A percentile compares a stretch with the other conserved stretches of the same genome.
Evolutionary conservation across 1,284 basidiomycete genomes (phyloP).

Genomic region (Fomitiporia mediterranea): DNA sequence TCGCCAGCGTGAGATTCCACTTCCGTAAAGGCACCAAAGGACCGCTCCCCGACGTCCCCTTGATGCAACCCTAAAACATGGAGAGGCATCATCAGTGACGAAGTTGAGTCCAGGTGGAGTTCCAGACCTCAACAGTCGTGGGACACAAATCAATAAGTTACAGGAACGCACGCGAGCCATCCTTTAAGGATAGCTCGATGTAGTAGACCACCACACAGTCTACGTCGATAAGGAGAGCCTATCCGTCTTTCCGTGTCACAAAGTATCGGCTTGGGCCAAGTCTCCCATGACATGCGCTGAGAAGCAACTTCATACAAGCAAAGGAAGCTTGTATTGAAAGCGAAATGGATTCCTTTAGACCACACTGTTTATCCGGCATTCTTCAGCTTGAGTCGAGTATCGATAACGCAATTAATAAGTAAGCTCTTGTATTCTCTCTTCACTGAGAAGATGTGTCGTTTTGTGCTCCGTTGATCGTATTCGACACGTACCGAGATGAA

Average conservation of each 20-base stretch:
- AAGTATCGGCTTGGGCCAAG: background rate
- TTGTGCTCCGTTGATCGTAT: background rate
- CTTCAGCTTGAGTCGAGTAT: background rate
- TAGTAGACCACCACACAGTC: too few species aligned
- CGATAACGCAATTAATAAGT: too few species aligned
- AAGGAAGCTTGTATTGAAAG: too few species aligned
- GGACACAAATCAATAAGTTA: background rate
- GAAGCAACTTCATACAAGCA: background rate
- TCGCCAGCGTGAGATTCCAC: background rate
- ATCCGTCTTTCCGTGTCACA: background rate
- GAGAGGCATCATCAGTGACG: background rate
- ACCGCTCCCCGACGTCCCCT: background rate
- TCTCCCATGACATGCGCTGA: background rate
- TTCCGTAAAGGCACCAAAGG: background rate
- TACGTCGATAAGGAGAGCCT: background rate
- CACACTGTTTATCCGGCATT: slow-evolving; percentile 2
- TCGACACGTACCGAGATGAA: background rate
- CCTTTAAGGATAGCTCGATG: background rate
- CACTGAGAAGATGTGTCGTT: background rate
- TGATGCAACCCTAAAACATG: slow-evolving; percentile 4
- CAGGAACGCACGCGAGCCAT: background rate
- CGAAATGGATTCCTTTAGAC: too few species aligned
- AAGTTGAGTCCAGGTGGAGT: background rate
- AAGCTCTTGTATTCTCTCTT: too few species aligned
- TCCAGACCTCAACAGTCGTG: background rate